A percentile compares a stretch with the other conserved stretches of the same genome.
phyloP scores from a whole-genome alignment of 441 rosid genomes.

The Erysimum pusillum region DNA sequence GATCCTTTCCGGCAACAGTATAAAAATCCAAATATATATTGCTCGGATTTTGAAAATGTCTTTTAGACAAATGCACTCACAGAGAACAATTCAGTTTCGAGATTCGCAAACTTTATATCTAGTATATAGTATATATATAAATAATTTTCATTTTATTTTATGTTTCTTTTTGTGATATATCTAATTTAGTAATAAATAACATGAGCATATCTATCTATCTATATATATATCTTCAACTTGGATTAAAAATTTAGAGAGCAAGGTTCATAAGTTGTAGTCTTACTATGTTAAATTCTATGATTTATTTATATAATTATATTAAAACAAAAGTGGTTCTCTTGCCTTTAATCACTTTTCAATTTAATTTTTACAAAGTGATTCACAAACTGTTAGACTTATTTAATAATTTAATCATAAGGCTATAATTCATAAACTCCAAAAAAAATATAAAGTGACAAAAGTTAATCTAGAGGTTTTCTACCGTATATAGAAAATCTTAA shows the following conservation, averaged over 20 bases:
- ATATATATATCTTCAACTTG: not conserved
- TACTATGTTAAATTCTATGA: not conserved
- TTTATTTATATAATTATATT: not conserved
- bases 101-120: constrained; percentile 17
- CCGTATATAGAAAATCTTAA: not conserved
- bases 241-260: not conserved
- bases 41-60: constrained; percentile 43
- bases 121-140: not conserved
- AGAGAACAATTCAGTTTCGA: constrained; percentile 45
- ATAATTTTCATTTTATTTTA: constrained; percentile 19
- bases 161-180: constrained; percentile 2
- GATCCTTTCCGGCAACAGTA: constrained; percentile 42
- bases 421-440: constrained; percentile 10
- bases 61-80: constrained; percentile 36
- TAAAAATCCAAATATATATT: constrained; percentile 26
- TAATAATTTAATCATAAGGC: not conserved
- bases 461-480: not conserved
- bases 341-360: constrained; percentile 3
- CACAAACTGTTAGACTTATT: constrained; percentile 5
- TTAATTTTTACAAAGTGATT: constrained; percentile 5
- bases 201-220: not conserved
- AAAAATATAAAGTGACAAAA: not conserved
- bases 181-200: not conserved
- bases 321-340: not conserved
- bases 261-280: not conserved